Evolutionary conservation across 2,329 filamentous ascomycete species (phyloP).

Genomic region (Aspergillus eucalypticola): DNA sequence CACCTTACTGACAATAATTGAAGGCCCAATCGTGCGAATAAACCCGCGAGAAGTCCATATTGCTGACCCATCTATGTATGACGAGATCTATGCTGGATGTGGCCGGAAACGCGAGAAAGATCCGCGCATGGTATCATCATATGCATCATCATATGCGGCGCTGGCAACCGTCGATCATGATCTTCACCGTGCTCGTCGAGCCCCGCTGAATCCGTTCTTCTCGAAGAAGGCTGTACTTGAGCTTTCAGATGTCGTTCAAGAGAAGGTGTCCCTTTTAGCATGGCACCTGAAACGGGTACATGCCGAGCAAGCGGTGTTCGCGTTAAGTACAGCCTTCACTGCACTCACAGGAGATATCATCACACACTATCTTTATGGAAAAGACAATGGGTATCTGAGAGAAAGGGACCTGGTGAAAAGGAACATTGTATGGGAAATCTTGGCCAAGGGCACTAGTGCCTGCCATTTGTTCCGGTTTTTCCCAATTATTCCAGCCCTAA

Average conservation of each 20-base stretch:
- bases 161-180: constrained; percentile 41
- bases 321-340: background rate
- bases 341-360: constrained; percentile 13
- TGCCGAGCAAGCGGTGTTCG: background rate
- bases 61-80: constrained; percentile 33
- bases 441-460: background rate
- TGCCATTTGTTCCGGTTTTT: constrained; percentile 5
- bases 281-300: background rate
- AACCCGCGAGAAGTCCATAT: constrained; percentile 39
- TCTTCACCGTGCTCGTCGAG: constrained; percentile 40
- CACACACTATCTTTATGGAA: constrained; percentile 6
- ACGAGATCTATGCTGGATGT: constrained; percentile 31
- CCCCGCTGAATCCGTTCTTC: constrained; percentile 47
- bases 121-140: constrained; percentile 16
- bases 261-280: background rate
- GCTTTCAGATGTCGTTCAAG: background rate
- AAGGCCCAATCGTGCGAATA: constrained; percentile 30
- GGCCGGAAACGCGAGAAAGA: constrained; percentile 25
- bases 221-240: constrained; percentile 23
- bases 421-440: background rate
- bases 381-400: background rate
- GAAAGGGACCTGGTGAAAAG: background rate
- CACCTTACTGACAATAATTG: background rate
- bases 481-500: background rate
- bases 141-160: constrained; percentile 17